Percentiles rank a stretch among this genome's conserved stretches.
These are phyloP conservation scores for Wickerhamomyces subpelliculosus DNA, from an alignment of 805 yeast species.

Conservation along the genomic window DNA sequence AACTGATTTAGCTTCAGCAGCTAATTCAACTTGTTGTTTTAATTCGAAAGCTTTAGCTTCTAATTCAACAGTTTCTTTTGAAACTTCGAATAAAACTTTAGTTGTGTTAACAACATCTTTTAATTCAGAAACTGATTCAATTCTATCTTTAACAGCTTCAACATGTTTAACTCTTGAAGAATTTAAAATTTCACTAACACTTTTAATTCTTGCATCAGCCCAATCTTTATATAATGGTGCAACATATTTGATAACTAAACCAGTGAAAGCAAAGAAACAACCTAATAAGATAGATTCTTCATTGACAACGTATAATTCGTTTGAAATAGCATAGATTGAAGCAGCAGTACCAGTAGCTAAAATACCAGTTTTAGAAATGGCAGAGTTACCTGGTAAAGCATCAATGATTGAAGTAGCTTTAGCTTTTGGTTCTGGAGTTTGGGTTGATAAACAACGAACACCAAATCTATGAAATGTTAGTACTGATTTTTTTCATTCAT, in stretches of 20 bases:
- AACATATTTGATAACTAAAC: slow-evolving; percentile 72
- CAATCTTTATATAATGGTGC: slow-evolving; percentile 94
- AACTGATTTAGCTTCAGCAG: slow-evolving; percentile 87
- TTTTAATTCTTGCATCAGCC: slow-evolving; percentile 81
- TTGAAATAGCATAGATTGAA: slow-evolving; percentile 87
- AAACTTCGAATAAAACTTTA: slow-evolving; percentile 83
- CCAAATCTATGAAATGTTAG: slow-evolving; percentile 36
- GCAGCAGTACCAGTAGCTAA: slow-evolving; percentile 95
- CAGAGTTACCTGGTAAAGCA: slow-evolving; percentile 87
- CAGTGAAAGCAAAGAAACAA: slow-evolving; percentile 73
- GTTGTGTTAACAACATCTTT: slow-evolving; percentile 90
- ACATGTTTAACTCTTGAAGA: slow-evolving; percentile 87
- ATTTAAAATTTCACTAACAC: slow-evolving; percentile 76
- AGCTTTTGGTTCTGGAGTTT: slow-evolving; percentile 70
- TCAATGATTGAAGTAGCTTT: slow-evolving; percentile 87
- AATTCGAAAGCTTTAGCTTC: slow-evolving; percentile 93
- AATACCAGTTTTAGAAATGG: slow-evolving; percentile 87
- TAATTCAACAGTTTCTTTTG: slow-evolving; percentile 93
- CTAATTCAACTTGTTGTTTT: slow-evolving; percentile 84
- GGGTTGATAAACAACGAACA: slow-evolving; percentile 59
- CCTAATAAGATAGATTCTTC: slow-evolving; percentile 85
- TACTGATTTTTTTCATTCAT: background rate
- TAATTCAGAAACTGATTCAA: slow-evolving; percentile 78
- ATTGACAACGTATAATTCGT: slow-evolving; percentile 86
- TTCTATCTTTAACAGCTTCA: slow-evolving; percentile 88